Evolutionary conservation across 352 stramenopile genomes (phyloP), one percentile per base, ranked within the genome.

Genomic region (Phytopythium helicoides): DNA sequence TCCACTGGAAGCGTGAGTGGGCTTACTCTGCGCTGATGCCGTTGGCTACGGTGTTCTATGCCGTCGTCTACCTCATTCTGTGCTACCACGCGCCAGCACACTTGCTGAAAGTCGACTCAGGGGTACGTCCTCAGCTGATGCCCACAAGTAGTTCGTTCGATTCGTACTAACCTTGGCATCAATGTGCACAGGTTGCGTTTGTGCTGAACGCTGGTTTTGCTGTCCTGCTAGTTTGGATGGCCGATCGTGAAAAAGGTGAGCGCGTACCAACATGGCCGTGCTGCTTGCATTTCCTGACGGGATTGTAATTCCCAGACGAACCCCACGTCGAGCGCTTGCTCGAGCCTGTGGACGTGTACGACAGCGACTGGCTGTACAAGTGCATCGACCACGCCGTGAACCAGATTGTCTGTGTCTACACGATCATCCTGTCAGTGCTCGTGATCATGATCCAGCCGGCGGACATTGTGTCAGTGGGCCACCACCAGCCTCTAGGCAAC

Each of bases 331-430:
- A 88, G 41, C 62, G 75, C 44, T 37, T 61, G 6, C 64, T 92
- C 16, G 74, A 84, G 7, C 67, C 81, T 4, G 71, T 87, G 31
- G 81, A 88, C 42, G 69, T 62, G 23, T 91, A 92, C 54, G 83
- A 94, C 60, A 89, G 81, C 64, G 81, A 94, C 64, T 92, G 81
- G 81, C 48, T 89, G 41, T 87, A 89, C 54, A 63, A 64, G 33
- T 88, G 70, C 59, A 66, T 85, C 38, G 81, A 94, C 66, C 83
- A 94, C 62, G 83, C 83, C 18, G 66, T 94, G 49, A 87, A 91
- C 63, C 79, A 92, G 42, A 86, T 88, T 66, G 49, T 86, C n/a
- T 86, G 86, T 54, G 57, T 94, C 38, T 87, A 87, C 57, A 76
- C 80, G 52, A 47, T 78, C 9, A 60, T 89, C 23, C 48, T 87